phyloP scores from a whole-genome alignment of 2,329 filamentous ascomycete genomes.

The Fusarium decemcellulare region DNA sequence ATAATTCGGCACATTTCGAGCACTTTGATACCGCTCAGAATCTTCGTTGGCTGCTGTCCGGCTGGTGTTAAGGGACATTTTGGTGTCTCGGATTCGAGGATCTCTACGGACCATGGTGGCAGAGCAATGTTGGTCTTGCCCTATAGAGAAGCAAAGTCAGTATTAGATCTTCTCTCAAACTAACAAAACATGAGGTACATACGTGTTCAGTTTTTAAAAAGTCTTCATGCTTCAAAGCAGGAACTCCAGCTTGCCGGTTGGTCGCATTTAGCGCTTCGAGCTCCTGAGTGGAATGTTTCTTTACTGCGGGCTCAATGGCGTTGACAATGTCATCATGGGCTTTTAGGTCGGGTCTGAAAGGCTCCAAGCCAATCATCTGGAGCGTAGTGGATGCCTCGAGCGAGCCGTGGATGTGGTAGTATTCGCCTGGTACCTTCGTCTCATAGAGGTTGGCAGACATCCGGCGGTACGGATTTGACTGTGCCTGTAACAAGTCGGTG shows the following conservation, averaged over 20 bases:
- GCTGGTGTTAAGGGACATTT: slow-evolving; percentile 56
- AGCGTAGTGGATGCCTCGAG: slow-evolving; percentile 79
- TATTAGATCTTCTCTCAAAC: too few relatives aligned
- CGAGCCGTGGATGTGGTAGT: slow-evolving; percentile 83
- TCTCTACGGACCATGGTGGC: slow-evolving; percentile 65
- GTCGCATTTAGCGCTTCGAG: slow-evolving; percentile 71
- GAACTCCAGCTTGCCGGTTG: slow-evolving; percentile 71
- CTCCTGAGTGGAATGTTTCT: slow-evolving; percentile 66
- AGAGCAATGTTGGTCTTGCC: slow-evolving; percentile 58
- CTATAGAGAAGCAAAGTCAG: slow-evolving; percentile 48
- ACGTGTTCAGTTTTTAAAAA: slow-evolving; percentile 68
- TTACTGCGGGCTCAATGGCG: slow-evolving; percentile 72
- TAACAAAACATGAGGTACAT: slow-evolving; percentile 14
- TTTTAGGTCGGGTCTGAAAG: slow-evolving; percentile 71
- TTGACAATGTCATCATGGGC: slow-evolving; percentile 72
- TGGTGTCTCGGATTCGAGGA: slow-evolving; percentile 65
- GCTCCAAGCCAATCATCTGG: slow-evolving; percentile 77
- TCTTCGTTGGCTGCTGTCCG: slow-evolving; percentile 40
- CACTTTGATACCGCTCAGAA: slow-evolving; percentile 76
- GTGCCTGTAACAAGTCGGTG: slow-evolving; percentile 79
- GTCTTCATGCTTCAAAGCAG: slow-evolving; percentile 70
- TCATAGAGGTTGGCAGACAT: slow-evolving; percentile 81
- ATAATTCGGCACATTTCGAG: slow-evolving; percentile 83
- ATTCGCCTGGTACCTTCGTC: slow-evolving; percentile 75
- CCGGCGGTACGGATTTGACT: slow-evolving; percentile 79